These are phyloP conservation scores for Sphagnum fallax DNA, from an alignment of 228 moss, liverwort and hornwort species.

Conservation along the genomic window DNA sequence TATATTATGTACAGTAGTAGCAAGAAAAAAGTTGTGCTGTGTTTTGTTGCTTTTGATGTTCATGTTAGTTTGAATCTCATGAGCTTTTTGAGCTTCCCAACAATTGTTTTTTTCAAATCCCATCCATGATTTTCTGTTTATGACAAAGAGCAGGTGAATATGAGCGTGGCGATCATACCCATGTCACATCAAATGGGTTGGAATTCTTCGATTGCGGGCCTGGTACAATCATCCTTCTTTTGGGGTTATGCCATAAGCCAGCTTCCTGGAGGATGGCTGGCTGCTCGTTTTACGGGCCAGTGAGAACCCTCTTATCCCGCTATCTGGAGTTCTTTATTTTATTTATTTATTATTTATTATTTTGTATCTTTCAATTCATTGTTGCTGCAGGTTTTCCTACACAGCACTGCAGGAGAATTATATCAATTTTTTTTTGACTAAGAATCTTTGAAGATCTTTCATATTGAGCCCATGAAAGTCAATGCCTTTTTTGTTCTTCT, in stretches of 20 bases:
- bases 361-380: too few relatives aligned
- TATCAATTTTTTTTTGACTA: too few relatives aligned
- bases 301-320: conserved; percentile 10
- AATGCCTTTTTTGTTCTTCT: too few relatives aligned
- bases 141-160: conserved; percentile 64
- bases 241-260: conserved; percentile 97
- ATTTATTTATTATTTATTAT: too few relatives aligned
- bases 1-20: too few relatives aligned
- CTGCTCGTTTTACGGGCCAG: conserved; percentile 80
- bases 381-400: too few relatives aligned
- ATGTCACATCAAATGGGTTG: conserved; percentile 92
- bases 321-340: neutral
- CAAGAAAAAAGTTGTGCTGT: too few relatives aligned
- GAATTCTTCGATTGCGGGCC: conserved; percentile 76
- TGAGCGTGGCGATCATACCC: conserved; percentile 97
- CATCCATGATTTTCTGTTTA: neutral
- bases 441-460: too few relatives aligned
- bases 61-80: neutral
- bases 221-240: conserved; percentile 96
- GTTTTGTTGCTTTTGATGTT: neutral
- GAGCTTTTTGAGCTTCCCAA: too few relatives aligned
- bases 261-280: conserved; percentile 95
- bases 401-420: too few relatives aligned
- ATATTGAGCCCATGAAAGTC: too few relatives aligned
- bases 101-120: neutral